These are phyloP conservation scores for Zygosaccharomyces lentus DNA, from an alignment of 805 yeast species.

Conservation along the genomic window DNA sequence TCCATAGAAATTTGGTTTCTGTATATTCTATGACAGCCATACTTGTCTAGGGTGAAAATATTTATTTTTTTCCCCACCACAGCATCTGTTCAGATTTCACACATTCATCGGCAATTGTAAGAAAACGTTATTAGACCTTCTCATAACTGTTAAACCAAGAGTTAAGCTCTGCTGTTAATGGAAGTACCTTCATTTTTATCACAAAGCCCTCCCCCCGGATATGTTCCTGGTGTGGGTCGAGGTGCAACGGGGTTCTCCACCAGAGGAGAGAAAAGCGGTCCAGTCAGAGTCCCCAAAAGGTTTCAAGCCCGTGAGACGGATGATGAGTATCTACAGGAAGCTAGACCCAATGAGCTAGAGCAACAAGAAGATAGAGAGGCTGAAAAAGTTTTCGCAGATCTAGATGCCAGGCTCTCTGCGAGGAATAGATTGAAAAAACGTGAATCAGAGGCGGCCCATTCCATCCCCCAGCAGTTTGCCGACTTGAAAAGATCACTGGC, in stretches of 20 bases:
- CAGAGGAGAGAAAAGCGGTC: slow-evolving; percentile 50
- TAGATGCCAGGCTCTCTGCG: slow-evolving; percentile 53
- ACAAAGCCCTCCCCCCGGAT: slow-evolving; percentile 84
- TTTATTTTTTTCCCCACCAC: neutral
- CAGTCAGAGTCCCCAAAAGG: slow-evolving; percentile 25
- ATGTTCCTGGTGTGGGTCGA: slow-evolving; percentile 88
- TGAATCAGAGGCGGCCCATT: slow-evolving; percentile 13
- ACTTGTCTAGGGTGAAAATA: too few species aligned
- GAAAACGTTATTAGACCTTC: neutral
- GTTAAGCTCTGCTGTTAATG: slow-evolving; percentile 23
- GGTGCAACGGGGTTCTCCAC: slow-evolving; percentile 95
- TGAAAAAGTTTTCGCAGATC: slow-evolving; percentile 56
- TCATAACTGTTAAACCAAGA: neutral
- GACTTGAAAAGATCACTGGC: slow-evolving; percentile 64
- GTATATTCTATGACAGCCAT: neutral
- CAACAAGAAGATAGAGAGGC: slow-evolving; percentile 72
- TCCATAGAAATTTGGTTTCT: slow-evolving; percentile 19
- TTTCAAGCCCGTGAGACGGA: slow-evolving; percentile 16
- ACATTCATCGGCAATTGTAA: neutral
- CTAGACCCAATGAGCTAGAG: slow-evolving; percentile 13
- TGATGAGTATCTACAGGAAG: slow-evolving; percentile 19
- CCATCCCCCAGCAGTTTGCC: slow-evolving; percentile 49
- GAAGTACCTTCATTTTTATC: slow-evolving; percentile 64
- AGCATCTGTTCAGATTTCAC: neutral
- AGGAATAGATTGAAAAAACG: slow-evolving; percentile 26